phyloP scores from a whole-genome alignment of 2,329 filamentous ascomycete species.

The Colletotrichum sp. region DNA sequence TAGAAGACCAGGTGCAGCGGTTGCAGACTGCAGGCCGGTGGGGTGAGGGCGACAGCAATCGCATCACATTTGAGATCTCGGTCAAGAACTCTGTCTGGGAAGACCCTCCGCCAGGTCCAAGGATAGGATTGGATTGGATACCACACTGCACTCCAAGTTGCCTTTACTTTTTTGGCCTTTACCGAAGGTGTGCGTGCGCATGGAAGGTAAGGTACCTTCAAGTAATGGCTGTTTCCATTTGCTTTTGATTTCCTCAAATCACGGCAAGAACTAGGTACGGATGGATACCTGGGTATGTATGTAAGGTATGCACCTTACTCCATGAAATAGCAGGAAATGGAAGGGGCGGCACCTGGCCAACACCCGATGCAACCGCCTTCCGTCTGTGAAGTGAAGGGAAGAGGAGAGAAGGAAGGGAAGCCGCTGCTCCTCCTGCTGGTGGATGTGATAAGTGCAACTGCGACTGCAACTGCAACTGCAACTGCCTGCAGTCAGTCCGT shows the following conservation, averaged over 20 bases:
- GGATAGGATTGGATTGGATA: not conserved
- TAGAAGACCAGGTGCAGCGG: not conserved
- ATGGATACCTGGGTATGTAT: not conserved
- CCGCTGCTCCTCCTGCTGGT: not conserved
- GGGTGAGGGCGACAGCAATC: not conserved
- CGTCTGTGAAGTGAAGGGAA: not conserved
- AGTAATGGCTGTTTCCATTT: not conserved
- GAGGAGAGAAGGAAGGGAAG: not conserved
- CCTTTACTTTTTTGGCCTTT: not conserved
- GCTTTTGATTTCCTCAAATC: not conserved
- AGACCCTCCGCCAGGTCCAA: not conserved
- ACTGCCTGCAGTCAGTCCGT: not conserved
- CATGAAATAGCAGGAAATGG: not conserved
- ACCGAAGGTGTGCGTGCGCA: not conserved
- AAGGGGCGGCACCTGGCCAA: not conserved
- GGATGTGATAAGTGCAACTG: not conserved
- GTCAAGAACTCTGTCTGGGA: not conserved
- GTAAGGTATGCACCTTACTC: not conserved
- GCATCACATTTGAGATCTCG: slow-evolving; percentile 6
- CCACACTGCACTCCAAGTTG: not conserved
- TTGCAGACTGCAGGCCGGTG: not conserved
- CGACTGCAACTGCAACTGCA: not conserved
- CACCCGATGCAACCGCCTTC: not conserved
- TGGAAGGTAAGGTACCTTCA: not conserved
- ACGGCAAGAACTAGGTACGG: not conserved